Conservation (phyloP, 225 moss, liverwort and hornwort species). For the Thuidium tamariscinum region DNA sequence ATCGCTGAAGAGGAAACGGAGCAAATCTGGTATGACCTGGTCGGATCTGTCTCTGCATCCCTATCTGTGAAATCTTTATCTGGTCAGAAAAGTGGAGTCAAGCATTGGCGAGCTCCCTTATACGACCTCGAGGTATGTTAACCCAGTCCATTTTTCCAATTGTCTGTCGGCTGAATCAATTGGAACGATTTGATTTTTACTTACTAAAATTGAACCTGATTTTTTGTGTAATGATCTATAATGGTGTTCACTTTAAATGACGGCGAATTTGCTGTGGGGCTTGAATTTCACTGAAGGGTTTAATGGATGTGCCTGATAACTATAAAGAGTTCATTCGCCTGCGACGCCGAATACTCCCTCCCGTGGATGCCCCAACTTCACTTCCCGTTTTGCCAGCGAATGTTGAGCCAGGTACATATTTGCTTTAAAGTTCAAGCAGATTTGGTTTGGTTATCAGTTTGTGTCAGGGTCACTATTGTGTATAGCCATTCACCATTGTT, state of each 20-base stretch:
- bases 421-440: background rate
- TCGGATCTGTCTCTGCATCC: slow-evolving; percentile 59
- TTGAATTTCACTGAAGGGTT: slow-evolving; percentile 32
- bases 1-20: slow-evolving; percentile 85
- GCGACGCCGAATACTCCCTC: slow-evolving; percentile 31
- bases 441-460: background rate
- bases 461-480: background rate
- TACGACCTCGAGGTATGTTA: slow-evolving; percentile 64
- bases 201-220: background rate
- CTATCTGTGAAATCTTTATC: slow-evolving; percentile 45
- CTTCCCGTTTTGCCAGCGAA: slow-evolving; percentile 51
- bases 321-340: slow-evolving; percentile 57
- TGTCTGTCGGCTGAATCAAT: background rate
- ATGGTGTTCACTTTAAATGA: background rate
- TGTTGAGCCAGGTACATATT: slow-evolving; percentile 42
- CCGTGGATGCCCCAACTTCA: slow-evolving; percentile 41
- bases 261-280: background rate
- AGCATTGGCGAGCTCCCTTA: slow-evolving; percentile 70
- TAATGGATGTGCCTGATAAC: slow-evolving; percentile 51
- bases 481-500: background rate
- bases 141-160: background rate
- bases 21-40: slow-evolving; percentile 62
- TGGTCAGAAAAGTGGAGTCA: slow-evolving; percentile 32
- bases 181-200: background rate
- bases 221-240: background rate